phyloP scores from a whole-genome alignment of 305 asterid genomes.

The Striga hermonthica region DNA sequence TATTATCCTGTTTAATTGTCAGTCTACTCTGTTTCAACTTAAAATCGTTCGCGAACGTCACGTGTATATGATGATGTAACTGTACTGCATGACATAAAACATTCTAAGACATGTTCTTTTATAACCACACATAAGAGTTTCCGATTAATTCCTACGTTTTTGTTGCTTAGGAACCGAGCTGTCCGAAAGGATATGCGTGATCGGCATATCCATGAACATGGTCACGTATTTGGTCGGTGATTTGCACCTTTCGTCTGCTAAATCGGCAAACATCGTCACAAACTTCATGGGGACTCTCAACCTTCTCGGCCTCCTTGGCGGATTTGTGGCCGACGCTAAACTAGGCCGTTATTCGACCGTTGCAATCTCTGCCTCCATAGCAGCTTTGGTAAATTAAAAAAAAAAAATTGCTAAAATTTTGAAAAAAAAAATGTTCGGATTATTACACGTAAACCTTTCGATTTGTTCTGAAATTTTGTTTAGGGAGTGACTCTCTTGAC shows the following conservation, averaged over 20 bases:
- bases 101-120: not conserved
- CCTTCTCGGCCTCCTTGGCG: constrained; percentile 79
- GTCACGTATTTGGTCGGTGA: constrained; percentile 76
- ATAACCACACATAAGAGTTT: not conserved
- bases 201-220: constrained; percentile 85
- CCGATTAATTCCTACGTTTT: not conserved
- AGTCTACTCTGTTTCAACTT: not conserved
- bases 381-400: constrained; percentile 61
- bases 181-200: constrained; percentile 80
- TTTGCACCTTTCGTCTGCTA: constrained; percentile 69
- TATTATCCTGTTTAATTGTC: not conserved
- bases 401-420: no score
- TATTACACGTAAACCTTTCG: not conserved
- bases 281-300: constrained; percentile 90
- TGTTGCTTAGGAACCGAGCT: constrained; percentile 61
- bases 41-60: not conserved
- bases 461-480: constrained; percentile 20
- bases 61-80: not conserved
- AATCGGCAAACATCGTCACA: constrained; percentile 74
- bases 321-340: constrained; percentile 83
- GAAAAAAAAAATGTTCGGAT: not conserved
- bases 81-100: not conserved
- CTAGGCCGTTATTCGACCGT: constrained; percentile 83
- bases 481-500: constrained; percentile 76
- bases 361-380: constrained; percentile 58